phyloP scores from a whole-genome alignment of 2,329 filamentous ascomycete species.

The Xylaria polymorpha region DNA sequence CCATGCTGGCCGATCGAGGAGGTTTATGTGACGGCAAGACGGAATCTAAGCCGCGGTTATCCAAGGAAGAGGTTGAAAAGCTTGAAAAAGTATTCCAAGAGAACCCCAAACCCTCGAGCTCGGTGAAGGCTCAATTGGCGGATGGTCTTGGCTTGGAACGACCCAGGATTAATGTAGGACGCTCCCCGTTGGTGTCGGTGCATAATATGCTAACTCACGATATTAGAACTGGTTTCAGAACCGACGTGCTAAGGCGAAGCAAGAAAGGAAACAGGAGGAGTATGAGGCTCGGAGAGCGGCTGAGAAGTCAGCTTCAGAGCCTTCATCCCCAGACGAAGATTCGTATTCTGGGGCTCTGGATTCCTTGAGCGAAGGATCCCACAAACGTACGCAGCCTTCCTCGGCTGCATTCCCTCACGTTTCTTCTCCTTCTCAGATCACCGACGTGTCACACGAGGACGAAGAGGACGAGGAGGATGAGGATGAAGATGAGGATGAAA shows the following conservation, averaged over 20 bases:
- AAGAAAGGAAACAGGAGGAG: constrained; percentile 67
- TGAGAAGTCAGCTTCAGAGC: constrained; percentile 53
- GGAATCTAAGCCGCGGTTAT: constrained; percentile 68
- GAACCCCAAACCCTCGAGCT: constrained; percentile 73
- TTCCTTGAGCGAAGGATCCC: constrained; percentile 47
- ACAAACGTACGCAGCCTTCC: constrained; percentile 52
- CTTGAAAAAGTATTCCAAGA: constrained; percentile 71
- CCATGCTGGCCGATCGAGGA: constrained; percentile 45
- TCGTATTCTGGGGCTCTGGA: constrained; percentile 39
- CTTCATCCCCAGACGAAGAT: constrained; percentile 48
- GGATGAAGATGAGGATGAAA: constrained; percentile 27
- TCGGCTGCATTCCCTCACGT: constrained; percentile 52
- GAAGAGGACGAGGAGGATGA: constrained; percentile 34
- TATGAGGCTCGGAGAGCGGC: constrained; percentile 59
- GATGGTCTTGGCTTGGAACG: constrained; percentile 72
- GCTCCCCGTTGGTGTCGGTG: constrained; percentile 10
- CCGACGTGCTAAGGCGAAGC: constrained; percentile 72
- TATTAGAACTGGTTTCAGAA: constrained; percentile 76
- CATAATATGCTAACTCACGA: constrained; percentile 37
- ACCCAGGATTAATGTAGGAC: constrained; percentile 70
- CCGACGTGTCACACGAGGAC: constrained; percentile 38
- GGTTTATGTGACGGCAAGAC: constrained; percentile 48
- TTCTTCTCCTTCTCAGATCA: constrained; percentile 42
- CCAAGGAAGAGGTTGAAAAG: constrained; percentile 79
- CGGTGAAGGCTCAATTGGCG: constrained; percentile 69